Evolutionary conservation across 495 filamentous ascomycete species (phyloP).

Genomic region (Aspergillus campestris): DNA sequence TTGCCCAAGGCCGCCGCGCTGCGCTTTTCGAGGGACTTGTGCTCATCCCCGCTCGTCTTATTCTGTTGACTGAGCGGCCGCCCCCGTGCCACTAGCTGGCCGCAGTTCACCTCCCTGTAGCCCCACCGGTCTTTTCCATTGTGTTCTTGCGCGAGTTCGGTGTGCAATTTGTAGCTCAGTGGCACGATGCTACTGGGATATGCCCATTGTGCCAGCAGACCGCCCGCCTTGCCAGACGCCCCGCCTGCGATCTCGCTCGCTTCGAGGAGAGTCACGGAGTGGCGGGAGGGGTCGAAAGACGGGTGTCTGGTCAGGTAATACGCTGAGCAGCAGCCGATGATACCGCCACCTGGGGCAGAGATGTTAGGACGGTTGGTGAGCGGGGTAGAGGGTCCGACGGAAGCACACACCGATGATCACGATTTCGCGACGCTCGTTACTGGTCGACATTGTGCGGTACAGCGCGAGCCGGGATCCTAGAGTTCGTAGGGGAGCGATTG

Average conservation of each 20-base stretch:
- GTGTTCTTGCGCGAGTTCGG: slow-evolving; percentile 78
- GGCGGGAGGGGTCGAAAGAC: slow-evolving; percentile 62
- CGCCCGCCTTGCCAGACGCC: slow-evolving; percentile 92
- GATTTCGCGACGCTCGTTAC: slow-evolving; percentile 48
- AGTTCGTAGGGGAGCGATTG: slow-evolving; percentile 22
- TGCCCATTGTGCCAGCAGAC: slow-evolving; percentile 85
- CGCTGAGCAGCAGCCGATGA: slow-evolving; percentile 88
- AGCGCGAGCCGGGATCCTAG: slow-evolving; percentile 13
- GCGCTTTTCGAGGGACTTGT: slow-evolving; percentile 64
- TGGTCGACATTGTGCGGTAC: slow-evolving; percentile 26
- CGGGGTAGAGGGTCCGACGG: slow-evolving; percentile 19
- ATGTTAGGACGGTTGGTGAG: slow-evolving; percentile 9
- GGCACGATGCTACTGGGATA: slow-evolving; percentile 82
- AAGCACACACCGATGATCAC: slow-evolving; percentile 55
- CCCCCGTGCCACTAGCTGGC: slow-evolving; percentile 57
- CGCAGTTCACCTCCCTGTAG: slow-evolving; percentile 72
- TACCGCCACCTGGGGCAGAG: slow-evolving; percentile 66
- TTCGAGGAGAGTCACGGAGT: slow-evolving; percentile 83
- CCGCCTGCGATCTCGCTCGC: slow-evolving; percentile 81
- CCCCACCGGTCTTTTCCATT: slow-evolving; percentile 78
- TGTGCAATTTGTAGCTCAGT: slow-evolving; percentile 76
- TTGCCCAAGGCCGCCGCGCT: slow-evolving; percentile 50
- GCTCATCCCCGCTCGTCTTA: slow-evolving; percentile 18
- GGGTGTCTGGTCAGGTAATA: slow-evolving; percentile 91
- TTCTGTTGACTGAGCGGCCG: slow-evolving; percentile 31